These are phyloP conservation scores for Neurospora terricola DNA, from an alignment of 495 filamentous ascomycete genomes.

Conservation along the genomic window DNA sequence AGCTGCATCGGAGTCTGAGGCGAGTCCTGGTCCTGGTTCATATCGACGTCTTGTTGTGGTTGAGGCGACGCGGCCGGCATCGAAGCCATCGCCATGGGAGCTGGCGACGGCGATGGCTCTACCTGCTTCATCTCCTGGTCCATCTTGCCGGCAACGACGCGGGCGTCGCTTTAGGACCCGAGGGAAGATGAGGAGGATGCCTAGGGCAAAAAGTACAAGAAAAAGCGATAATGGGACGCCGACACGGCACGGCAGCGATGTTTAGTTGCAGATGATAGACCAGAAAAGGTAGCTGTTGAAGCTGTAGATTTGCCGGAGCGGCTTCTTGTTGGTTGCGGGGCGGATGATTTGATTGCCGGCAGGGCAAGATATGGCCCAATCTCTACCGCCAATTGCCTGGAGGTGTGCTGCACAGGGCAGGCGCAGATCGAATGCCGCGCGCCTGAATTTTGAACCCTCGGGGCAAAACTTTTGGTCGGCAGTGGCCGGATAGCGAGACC, in stretches of 20 bases:
- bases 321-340: slow-evolving; percentile 10
- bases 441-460: not conserved
- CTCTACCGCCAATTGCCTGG: slow-evolving; percentile 11
- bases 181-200: not conserved
- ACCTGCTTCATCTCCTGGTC: slow-evolving; percentile 19
- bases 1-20: not conserved
- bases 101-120: not conserved
- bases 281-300: not conserved
- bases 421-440: not conserved
- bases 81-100: not conserved
- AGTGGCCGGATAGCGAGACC: not conserved
- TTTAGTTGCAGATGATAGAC: not conserved
- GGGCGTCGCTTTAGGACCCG: not conserved
- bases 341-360: slow-evolving; percentile 14
- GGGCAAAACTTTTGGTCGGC: not conserved
- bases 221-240: not conserved
- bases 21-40: not conserved
- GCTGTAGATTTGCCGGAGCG: slow-evolving; percentile 12
- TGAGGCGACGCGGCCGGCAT: slow-evolving; percentile 8
- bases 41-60: not conserved
- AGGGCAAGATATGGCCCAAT: slow-evolving; percentile 18
- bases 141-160: slow-evolving; percentile 4
- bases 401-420: not conserved
- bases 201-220: not conserved
- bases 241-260: not conserved